Conservation (phyloP, 2,329 filamentous ascomycete genomes). For the Monosporascus cannonballus region DNA sequence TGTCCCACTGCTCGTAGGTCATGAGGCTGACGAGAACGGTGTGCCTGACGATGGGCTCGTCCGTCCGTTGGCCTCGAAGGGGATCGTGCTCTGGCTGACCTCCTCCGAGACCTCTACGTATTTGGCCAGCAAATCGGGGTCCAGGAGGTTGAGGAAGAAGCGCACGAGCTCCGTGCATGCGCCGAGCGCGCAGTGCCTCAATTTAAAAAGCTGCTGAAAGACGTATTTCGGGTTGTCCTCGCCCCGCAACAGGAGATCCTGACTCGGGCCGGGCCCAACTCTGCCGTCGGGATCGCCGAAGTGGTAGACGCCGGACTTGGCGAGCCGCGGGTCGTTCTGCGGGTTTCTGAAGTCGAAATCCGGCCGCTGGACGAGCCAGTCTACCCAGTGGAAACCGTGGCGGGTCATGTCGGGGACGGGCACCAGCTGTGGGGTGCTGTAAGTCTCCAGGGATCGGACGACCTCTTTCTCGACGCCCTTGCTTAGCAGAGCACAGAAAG, state of each 20-base stretch:
- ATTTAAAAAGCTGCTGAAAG: too few relatives aligned
- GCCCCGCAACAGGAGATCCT: background rate
- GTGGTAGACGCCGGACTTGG: background rate
- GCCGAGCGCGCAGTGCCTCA: too few relatives aligned
- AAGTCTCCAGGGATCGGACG: background rate
- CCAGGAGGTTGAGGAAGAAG: too few relatives aligned
- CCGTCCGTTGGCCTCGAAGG: too few relatives aligned
- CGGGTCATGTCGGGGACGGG: constrained; percentile 1
- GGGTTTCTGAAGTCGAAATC: constrained; percentile 1
- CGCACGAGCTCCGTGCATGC: too few relatives aligned
- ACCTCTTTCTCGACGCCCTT: background rate
- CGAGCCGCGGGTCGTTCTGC: background rate
- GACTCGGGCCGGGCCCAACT: background rate
- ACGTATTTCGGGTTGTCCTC: too few relatives aligned
- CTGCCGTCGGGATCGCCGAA: background rate
- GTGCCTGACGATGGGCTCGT: too few relatives aligned
- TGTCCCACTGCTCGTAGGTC: too few relatives aligned
- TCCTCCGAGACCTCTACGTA: too few relatives aligned
- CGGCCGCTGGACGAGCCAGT: constrained; percentile 1
- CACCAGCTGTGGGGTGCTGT: constrained; percentile 1
- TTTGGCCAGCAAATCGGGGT: too few relatives aligned
- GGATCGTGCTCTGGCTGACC: too few relatives aligned
- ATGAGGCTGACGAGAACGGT: too few relatives aligned
- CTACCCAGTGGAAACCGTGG: background rate
- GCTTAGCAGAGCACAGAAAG: background rate